Conservation (phyloP, 225 moss, liverwort and hornwort genomes). For the Pseudoscleropodium purum region DNA sequence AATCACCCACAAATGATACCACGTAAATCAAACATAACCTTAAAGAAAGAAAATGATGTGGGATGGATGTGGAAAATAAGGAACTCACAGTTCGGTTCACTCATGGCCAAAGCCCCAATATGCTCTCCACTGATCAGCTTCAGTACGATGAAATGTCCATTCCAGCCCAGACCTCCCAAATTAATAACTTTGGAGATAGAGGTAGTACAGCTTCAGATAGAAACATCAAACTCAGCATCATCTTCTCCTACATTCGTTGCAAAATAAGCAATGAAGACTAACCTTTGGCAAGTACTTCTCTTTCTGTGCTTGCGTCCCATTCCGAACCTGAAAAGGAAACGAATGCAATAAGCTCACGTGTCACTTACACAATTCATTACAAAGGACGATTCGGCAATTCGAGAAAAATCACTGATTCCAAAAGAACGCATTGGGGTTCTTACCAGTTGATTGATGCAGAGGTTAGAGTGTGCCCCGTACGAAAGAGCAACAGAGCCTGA, state of each 20-base stretch:
- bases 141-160: slow-evolving; percentile 12
- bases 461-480: slow-evolving; percentile 96
- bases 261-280: slow-evolving; percentile 1
- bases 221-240: not conserved
- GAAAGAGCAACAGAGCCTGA: slow-evolving; percentile 97
- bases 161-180: slow-evolving; percentile 5
- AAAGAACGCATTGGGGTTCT: not conserved
- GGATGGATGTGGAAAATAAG: not conserved
- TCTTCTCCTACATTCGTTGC: not conserved
- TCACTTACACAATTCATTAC: not conserved
- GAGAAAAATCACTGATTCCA: not conserved
- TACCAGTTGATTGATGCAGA: slow-evolving; percentile 98
- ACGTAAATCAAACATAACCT: not conserved
- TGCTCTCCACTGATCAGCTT: slow-evolving; percentile 97
- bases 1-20: not conserved
- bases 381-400: not conserved
- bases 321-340: slow-evolving; percentile 55
- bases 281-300: slow-evolving; percentile 89
- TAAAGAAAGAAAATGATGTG: not conserved
- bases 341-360: not conserved
- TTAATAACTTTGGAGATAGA: not conserved
- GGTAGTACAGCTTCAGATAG: not conserved
- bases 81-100: slow-evolving; percentile 94
- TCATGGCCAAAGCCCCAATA: slow-evolving; percentile 97
- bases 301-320: slow-evolving; percentile 82